Evolutionary conservation across 1,284 basidiomycete species (phyloP), one percentile per base, ranked within the genome.

Genomic region (Butyriboletus regius): DNA sequence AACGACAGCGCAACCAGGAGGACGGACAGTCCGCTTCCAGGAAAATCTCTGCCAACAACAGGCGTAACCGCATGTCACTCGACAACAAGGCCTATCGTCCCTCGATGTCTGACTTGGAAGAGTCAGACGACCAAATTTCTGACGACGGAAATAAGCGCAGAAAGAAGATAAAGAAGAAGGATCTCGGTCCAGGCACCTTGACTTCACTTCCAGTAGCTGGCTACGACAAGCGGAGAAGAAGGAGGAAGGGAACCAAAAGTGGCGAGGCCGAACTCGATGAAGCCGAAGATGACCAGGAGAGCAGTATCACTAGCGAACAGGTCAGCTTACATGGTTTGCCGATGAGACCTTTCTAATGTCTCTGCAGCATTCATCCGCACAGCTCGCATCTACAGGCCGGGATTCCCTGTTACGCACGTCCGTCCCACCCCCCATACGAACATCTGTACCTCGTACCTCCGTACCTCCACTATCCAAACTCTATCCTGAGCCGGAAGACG

Each of bases 11-110:
- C n/a, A 3, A 33, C 7, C 74, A 76, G 47, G 67, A 69, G 12
- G 63, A 67, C 35, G 67, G 72, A 15, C 67, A 73, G 66, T 35
- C 46, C 52, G 51, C 67, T 57, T 50, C 65, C 55, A 54, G 60
- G 60, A 55, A 59, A 31, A 24, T 35, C 1, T 39, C 60, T 41
- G 63, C 69, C 2, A 62, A 64, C 7, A 72, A 74, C 49, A 77
- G 73, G 61, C 77, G 80, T 29, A 75, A 74, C 55, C 76, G 80
- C 28, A 85, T 88, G 53, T 83, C 85, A 0, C 60, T 69, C 33
- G 87, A 89, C 63, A 87, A 89, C 67, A 85, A 84, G 61, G 85
- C 86, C 1, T 90, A 89, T 60, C 77, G 77, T 47, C 88, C 87
- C 17, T 67, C 78, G 0, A 62, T 62, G 50, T 83, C 82, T 5